A percentile compares a stretch with the other conserved stretches of the same genome.
phyloP scores from a whole-genome alignment of 306 rosid genomes.

The Fagus crenata region DNA sequence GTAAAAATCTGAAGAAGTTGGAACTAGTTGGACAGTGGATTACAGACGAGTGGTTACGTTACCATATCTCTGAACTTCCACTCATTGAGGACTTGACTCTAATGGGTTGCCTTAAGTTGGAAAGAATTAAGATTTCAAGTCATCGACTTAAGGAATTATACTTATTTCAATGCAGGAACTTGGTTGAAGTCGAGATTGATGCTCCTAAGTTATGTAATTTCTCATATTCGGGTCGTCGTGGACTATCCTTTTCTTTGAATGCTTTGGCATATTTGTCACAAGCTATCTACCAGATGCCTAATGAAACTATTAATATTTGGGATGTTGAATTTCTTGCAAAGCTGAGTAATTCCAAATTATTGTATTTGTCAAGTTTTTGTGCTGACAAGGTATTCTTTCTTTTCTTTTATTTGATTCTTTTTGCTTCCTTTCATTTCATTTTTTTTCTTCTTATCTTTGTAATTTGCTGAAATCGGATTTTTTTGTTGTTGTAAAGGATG shows the following conservation, averaged over 20 bases:
- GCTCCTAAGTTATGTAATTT: not conserved
- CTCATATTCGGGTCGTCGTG: not conserved
- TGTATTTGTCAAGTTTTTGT: slow-evolving; percentile 1
- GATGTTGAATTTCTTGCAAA: slow-evolving; percentile 15
- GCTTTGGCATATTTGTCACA: not conserved
- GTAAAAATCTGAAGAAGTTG: slow-evolving; percentile 17
- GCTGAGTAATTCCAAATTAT: slow-evolving; percentile 1
- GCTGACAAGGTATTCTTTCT: slow-evolving; percentile 1
- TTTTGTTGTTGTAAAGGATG: not conserved
- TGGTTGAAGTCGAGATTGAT: slow-evolving; percentile 8
- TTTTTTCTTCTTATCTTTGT: not conserved
- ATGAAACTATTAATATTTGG: not conserved
- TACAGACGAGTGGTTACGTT: slow-evolving; percentile 15
- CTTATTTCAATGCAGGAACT: slow-evolving; percentile 11
- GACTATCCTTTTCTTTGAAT: slow-evolving; percentile 12
- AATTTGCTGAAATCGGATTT: not conserved
- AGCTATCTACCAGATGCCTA: not conserved
- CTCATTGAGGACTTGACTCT: slow-evolving; percentile 4
- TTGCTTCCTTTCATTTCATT: not conserved
- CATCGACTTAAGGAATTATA: not conserved
- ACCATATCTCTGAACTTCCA: not conserved
- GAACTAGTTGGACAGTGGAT: slow-evolving; percentile 7
- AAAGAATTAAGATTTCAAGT: slow-evolving; percentile 12
- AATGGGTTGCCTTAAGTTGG: slow-evolving; percentile 22
- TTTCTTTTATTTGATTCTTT: not conserved